Evolutionary conservation across 257 asterid species (phyloP).

Genomic region (Agastache rugosa): DNA sequence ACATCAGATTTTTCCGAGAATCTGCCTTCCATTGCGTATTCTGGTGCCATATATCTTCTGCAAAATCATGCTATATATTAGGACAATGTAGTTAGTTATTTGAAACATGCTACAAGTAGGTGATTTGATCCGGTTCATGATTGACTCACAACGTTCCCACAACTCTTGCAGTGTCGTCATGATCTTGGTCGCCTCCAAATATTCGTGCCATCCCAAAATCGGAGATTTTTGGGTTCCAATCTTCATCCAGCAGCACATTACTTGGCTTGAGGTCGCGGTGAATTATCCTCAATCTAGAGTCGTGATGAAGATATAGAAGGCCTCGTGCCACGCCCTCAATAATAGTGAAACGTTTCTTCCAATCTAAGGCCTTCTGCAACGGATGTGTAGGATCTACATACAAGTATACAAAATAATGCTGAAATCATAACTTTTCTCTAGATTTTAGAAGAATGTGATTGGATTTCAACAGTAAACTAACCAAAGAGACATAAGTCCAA

Average conservation of each 20-base stretch:
- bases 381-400: not conserved
- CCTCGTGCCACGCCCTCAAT: constrained; percentile 1
- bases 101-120: not conserved
- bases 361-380: not conserved
- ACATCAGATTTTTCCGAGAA: constrained; percentile 5
- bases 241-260: not conserved
- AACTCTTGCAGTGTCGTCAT: not conserved
- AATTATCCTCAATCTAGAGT: not conserved
- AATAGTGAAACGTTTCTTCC: not conserved
- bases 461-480: not conserved
- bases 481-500: constrained; percentile 9
- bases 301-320: not conserved
- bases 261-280: constrained; percentile 11
- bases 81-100: not conserved
- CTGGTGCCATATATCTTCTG: constrained; percentile 53
- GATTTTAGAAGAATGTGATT: not conserved
- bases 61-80: not conserved
- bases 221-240: constrained; percentile 5
- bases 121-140: no score
- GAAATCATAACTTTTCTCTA: not conserved
- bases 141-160: constrained; percentile 3
- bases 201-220: constrained; percentile 4
- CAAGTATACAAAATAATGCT: not conserved
- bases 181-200: constrained; percentile 1
- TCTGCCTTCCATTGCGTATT: constrained; percentile 59